Percentiles rank a stretch among this genome's conserved stretches.
Conservation (phyloP, 2,329 filamentous ascomycete genomes). For the Talaromyces islandicus region DNA sequence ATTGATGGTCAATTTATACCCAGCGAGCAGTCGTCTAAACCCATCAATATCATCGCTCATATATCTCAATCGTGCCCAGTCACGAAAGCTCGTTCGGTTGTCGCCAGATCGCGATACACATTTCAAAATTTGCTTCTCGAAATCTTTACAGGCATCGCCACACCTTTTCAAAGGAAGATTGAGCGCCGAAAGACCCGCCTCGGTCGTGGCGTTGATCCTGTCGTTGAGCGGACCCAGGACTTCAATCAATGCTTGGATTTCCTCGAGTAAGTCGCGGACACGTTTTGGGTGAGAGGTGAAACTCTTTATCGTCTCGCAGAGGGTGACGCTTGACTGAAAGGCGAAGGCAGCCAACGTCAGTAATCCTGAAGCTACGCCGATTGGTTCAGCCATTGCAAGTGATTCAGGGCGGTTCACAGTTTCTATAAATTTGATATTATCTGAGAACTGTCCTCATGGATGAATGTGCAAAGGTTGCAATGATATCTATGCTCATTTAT, state of each 20-base stretch:
- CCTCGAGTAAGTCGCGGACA: constrained; percentile 37
- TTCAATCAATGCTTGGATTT: constrained; percentile 33
- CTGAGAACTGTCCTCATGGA: too few species aligned
- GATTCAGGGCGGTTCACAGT: too few species aligned
- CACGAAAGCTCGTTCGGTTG: constrained; percentile 37
- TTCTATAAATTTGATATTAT: too few species aligned
- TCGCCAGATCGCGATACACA: constrained; percentile 28
- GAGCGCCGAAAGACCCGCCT: constrained; percentile 23
- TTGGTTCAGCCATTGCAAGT: constrained; percentile 30
- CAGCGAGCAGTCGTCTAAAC: constrained; percentile 35
- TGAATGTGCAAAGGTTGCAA: too few species aligned
- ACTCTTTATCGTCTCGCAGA: constrained; percentile 34
- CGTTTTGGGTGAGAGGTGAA: constrained; percentile 32
- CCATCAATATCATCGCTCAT: constrained; percentile 40
- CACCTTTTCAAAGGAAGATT: constrained; percentile 37
- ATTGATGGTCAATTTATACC: constrained; percentile 38
- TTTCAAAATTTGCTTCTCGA: constrained; percentile 33
- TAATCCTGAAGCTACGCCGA: constrained; percentile 34
- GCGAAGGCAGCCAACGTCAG: constrained; percentile 34
- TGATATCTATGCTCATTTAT: too few species aligned
- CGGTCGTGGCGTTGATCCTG: constrained; percentile 20
- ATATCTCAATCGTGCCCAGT: constrained; percentile 41
- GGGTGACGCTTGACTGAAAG: constrained; percentile 31
- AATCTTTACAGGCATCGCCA: constrained; percentile 39
- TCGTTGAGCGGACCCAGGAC: constrained; percentile 31